A percentile compares a stretch with the other conserved stretches of the same genome.
Evolutionary conservation across 768 basidiomycete genomes (phyloP).

Genomic region (Pulveroboletus sp.): DNA sequence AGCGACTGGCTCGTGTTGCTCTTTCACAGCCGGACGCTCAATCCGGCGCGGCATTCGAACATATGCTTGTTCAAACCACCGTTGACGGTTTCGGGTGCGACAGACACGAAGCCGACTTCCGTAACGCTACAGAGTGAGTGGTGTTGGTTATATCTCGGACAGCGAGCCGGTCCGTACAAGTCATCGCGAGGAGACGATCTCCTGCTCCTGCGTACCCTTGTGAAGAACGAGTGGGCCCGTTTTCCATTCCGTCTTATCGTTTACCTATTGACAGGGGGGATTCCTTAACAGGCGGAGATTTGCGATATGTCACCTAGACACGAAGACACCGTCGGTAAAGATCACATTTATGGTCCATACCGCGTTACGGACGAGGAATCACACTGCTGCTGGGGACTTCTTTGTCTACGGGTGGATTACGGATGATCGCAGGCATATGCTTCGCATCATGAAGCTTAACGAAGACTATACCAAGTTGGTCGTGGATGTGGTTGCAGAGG

Average conservation of each 20-base stretch:
- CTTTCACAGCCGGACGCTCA: conserved; percentile 29
- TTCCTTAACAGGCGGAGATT: conserved; percentile 16
- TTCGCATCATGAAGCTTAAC: conserved; percentile 29
- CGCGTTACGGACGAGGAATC: conserved; percentile 20
- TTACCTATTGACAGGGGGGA: background rate
- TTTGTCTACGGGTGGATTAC: conserved; percentile 30
- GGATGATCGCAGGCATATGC: conserved; percentile 24
- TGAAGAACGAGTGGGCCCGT: conserved; percentile 22
- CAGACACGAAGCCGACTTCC: conserved; percentile 5
- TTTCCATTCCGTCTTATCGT: background rate
- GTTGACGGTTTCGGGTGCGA: background rate
- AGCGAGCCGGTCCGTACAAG: conserved; percentile 26
- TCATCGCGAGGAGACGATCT: conserved; percentile 29
- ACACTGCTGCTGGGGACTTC: conserved; percentile 23
- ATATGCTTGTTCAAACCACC: conserved; percentile 26
- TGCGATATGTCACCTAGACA: conserved; percentile 26
- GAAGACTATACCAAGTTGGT: conserved; percentile 19
- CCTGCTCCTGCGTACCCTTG: conserved; percentile 24
- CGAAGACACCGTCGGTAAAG: conserved; percentile 22
- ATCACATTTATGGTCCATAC: conserved; percentile 25
- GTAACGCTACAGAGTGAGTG: conserved; percentile 28
- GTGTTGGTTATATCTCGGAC: conserved; percentile 25
- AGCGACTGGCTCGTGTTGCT: conserved; percentile 28
- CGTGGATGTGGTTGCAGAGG: conserved; percentile 22
- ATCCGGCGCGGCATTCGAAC: conserved; percentile 28